Evolutionary conservation across 1,284 basidiomycete species (phyloP).

Genomic region (Sutorius eximius): DNA sequence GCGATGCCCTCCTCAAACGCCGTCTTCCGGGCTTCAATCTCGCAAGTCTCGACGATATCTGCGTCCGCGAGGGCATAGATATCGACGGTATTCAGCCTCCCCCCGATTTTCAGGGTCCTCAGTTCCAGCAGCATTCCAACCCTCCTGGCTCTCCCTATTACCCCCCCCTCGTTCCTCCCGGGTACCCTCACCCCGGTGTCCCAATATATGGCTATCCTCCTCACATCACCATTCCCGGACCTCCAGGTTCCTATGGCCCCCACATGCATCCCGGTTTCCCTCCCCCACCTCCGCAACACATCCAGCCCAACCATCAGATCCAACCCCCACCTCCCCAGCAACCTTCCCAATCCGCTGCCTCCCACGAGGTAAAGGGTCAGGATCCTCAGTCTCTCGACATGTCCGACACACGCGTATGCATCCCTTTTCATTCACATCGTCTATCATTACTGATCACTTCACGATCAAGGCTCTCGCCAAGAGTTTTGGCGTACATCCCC

Average conservation of each 20-base stretch:
- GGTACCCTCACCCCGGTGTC: conserved; percentile 44
- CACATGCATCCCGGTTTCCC: conserved; percentile 58
- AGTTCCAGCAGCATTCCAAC: conserved; percentile 31
- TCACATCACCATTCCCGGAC: conserved; percentile 48
- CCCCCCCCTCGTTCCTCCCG: conserved; percentile 44
- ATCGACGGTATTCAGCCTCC: conserved; percentile 36
- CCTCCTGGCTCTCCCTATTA: conserved; percentile 40
- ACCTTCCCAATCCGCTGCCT: conserved; percentile 9
- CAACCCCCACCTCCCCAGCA: conserved; percentile 35
- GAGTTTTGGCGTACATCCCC: conserved; percentile 71
- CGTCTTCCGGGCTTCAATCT: conserved; percentile 65
- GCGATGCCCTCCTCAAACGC: conserved; percentile 71
- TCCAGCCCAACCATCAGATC: conserved; percentile 34
- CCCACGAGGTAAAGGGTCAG: conserved; percentile 59
- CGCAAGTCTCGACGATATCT: conserved; percentile 62
- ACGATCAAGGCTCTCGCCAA: conserved; percentile 62
- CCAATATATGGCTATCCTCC: conserved; percentile 47
- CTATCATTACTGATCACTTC: conserved; percentile 7
- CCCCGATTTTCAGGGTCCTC: conserved; percentile 31
- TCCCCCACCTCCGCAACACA: conserved; percentile 40
- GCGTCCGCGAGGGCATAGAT: conserved; percentile 66
- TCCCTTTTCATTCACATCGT: background rate
- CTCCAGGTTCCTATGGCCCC: conserved; percentile 50
- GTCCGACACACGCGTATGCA: conserved; percentile 59
- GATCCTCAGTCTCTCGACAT: conserved; percentile 77